phyloP scores from a whole-genome alignment of 441 rosid genomes.

The Theobroma grandiflorum region DNA sequence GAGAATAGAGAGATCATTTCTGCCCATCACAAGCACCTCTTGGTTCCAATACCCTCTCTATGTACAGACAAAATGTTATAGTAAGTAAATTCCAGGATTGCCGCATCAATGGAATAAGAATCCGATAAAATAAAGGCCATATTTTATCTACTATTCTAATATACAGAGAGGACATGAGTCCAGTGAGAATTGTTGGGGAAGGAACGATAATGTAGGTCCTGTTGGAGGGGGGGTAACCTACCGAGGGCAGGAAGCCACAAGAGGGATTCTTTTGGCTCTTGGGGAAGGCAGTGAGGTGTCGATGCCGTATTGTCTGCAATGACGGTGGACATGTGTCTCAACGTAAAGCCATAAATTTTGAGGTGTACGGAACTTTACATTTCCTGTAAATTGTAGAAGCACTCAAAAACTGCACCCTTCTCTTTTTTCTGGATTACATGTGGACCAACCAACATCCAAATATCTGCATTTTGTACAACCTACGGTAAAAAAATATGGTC shows the following conservation, averaged over 20 bases:
- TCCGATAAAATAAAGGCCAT: neutral
- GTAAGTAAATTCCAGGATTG: neutral
- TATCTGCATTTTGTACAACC: constrained; percentile 10
- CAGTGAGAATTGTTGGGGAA: neutral
- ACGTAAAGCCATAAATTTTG: neutral
- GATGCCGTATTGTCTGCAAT: neutral
- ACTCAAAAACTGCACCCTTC: neutral
- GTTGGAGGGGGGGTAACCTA: neutral
- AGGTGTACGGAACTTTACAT: neutral
- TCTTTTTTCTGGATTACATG: neutral
- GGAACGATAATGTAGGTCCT: neutral
- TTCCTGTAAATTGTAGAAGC: neutral
- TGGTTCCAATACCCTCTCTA: neutral
- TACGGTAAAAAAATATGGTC: neutral
- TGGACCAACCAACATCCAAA: constrained; percentile 4
- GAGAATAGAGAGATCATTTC: neutral
- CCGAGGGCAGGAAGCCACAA: neutral
- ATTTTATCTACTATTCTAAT: too few species aligned
- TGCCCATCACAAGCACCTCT: neutral
- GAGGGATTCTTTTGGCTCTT: neutral
- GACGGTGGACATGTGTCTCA: neutral
- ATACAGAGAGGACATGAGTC: neutral
- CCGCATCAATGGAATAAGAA: neutral
- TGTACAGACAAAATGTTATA: neutral
- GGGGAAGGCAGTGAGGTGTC: neutral